Conservation (phyloP, 2,329 filamentous ascomycete genomes). For the Emergomyces africanus region DNA sequence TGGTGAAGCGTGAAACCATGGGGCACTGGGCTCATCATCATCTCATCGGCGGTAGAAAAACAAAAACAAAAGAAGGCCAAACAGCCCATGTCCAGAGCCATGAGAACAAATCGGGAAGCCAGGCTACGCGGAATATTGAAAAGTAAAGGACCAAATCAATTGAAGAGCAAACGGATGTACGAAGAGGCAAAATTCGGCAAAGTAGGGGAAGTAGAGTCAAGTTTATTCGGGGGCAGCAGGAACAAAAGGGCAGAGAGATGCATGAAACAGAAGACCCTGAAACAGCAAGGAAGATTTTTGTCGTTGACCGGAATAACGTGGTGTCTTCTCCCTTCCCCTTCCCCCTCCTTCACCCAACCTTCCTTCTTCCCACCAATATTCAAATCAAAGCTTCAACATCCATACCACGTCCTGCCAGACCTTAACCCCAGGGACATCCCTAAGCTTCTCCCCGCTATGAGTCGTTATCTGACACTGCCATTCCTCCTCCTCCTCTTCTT, state of each 20-base stretch:
- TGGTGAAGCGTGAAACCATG: too few relatives aligned
- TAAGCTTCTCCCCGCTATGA: constrained; percentile 6
- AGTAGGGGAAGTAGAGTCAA: background rate
- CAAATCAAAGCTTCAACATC: constrained; percentile 11
- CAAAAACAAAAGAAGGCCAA: background rate
- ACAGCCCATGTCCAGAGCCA: background rate
- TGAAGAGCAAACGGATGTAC: background rate
- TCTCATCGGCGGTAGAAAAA: background rate
- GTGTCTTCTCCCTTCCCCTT: background rate
- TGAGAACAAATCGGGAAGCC: background rate
- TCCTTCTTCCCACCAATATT: background rate
- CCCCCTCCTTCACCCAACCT: background rate
- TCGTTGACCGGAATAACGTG: background rate
- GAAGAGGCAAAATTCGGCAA: too few relatives aligned
- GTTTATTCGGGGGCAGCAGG: background rate
- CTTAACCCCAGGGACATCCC: constrained; percentile 12
- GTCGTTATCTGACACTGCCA: background rate
- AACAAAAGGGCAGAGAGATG: background rate
- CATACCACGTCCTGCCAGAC: constrained; percentile 17
- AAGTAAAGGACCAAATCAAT: background rate
- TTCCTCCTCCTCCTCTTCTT: background rate
- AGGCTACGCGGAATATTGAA: background rate
- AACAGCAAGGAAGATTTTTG: background rate
- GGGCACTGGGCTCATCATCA: background rate
- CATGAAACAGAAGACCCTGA: background rate